Evolutionary conservation across 306 rosid genomes (phyloP), one percentile per base, ranked within the genome.

Genomic region (Casuarina equisetifolia): DNA sequence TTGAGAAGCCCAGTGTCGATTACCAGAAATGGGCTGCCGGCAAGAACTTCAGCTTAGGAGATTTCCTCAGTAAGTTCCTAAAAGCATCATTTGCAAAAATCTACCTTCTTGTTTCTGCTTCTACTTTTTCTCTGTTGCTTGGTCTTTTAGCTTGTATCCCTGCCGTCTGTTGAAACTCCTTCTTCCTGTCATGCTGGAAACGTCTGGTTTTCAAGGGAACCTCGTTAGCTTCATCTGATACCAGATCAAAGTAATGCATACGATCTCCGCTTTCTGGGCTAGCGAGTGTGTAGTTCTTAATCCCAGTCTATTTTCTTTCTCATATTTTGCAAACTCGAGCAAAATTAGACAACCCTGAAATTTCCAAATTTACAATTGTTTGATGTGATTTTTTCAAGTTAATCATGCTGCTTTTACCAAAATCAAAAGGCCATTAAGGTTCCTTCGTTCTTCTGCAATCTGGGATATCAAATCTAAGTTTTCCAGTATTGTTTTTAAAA

Each of bases 41-140:
- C 43, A 91, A 92, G 62, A 73, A 52, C 44, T 95, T 95, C 92
- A 70, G 84, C 92, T 84, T 92, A 76, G 99, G 99, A 69, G 97
- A 95, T 85, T 92, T 92, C 53, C 96, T 92, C 71, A 84, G 98
- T 95, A 86, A 84, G 96, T 19, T 49, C 20, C 25, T 46, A 67
- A 57, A 51, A 6, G 10, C 48, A 68, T 59, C 16, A 35, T n/a
- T n/a, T 50, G 6, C 52, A 57, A 57, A 25, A 0, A 20, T 3
- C 39, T 57, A 20, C 16, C 25, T 25, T 25, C 32, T 25, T 25
- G 32, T 25, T 25, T 25, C 32, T 68, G 54, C 17, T 13, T 69
- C 0, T 11, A 4, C 11, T 19, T 73, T 19, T 16, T 55, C 42
- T 78, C 61, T 6, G 64, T 46, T 13, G 69, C 9, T 38, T 57